These are phyloP conservation scores for Gracilaria domingensis DNA, from an alignment of 23 red algal genomes.

Conservation along the genomic window DNA sequence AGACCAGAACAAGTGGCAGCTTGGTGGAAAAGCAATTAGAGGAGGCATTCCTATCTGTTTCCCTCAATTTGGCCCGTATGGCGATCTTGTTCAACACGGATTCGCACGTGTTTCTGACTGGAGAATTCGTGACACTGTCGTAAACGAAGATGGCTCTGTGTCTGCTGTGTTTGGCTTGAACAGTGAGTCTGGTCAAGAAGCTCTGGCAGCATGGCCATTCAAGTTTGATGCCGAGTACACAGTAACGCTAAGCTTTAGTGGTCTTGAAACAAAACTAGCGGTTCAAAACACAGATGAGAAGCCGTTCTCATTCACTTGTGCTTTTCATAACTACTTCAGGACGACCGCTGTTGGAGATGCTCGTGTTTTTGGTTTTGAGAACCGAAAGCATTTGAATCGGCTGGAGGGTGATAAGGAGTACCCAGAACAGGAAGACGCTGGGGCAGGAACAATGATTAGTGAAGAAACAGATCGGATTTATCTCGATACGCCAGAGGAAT, in stretches of 20 bases:
- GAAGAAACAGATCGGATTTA: slow-evolving; percentile 90
- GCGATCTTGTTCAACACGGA: slow-evolving; percentile 88
- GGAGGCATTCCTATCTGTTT: slow-evolving; percentile 97
- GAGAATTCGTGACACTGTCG: slow-evolving; percentile 71
- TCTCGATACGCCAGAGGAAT: slow-evolving; percentile 79
- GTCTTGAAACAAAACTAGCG: slow-evolving; percentile 81
- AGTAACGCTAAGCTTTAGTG: slow-evolving; percentile 79
- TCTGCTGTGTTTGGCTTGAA: slow-evolving; percentile 58
- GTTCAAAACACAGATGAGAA: slow-evolving; percentile 85
- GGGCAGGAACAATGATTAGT: slow-evolving; percentile 74
- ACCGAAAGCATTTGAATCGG: slow-evolving; percentile 67
- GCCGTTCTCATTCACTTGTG: slow-evolving; percentile 86
- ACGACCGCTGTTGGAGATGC: slow-evolving; percentile 65
- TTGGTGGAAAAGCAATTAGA: slow-evolving; percentile 68
- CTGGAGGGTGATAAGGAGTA: slow-evolving; percentile 68
- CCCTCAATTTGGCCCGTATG: slow-evolving; percentile 98
- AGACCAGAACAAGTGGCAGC: slow-evolving; percentile 75
- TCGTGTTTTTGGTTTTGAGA: slow-evolving; percentile 92
- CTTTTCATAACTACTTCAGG: slow-evolving; percentile 97
- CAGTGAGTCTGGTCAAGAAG: slow-evolving; percentile 59
- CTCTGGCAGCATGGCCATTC: slow-evolving; percentile 53
- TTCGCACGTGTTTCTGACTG: slow-evolving; percentile 93
- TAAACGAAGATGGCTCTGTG: slow-evolving; percentile 71
- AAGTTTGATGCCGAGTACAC: slow-evolving; percentile 87
- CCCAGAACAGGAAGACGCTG: slow-evolving; percentile 60